Evolutionary conservation across 345 rosid species (phyloP).

Genomic region (Eucalyptus cloeziana): DNA sequence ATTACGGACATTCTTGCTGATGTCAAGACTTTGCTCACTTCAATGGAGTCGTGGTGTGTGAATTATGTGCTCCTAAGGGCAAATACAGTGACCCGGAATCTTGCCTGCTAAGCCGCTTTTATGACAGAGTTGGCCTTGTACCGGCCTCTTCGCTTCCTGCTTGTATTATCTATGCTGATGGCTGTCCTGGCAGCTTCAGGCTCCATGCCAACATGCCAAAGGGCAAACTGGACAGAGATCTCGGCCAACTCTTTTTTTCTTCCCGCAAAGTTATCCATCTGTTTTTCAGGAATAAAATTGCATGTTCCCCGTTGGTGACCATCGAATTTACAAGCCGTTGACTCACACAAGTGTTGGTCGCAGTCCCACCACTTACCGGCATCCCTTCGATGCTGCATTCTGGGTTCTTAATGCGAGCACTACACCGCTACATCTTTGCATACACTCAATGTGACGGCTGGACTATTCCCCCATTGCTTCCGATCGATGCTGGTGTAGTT

Average conservation of each 20-base stretch:
- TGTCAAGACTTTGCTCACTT: background rate
- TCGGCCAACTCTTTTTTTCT: background rate
- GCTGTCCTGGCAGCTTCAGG: background rate
- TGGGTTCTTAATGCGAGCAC: background rate
- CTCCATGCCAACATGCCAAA: background rate
- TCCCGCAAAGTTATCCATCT: background rate
- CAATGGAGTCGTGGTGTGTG: background rate
- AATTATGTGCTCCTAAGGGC: background rate
- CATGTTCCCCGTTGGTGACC: background rate
- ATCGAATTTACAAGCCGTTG: background rate
- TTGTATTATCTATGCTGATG: background rate
- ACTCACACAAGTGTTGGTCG: background rate
- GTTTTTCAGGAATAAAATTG: background rate
- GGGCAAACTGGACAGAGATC: background rate
- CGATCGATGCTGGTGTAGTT: background rate
- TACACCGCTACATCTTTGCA: background rate
- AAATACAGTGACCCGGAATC: background rate
- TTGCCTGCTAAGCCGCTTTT: background rate
- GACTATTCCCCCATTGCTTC: background rate
- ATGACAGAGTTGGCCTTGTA: background rate
- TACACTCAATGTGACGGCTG: background rate
- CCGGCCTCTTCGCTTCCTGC: background rate
- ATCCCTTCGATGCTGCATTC: background rate
- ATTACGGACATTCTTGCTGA: background rate
- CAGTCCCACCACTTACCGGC: background rate